Evolutionary conservation across 768 basidiomycete genomes (phyloP).

Genomic region (Gyrodon lividus): DNA sequence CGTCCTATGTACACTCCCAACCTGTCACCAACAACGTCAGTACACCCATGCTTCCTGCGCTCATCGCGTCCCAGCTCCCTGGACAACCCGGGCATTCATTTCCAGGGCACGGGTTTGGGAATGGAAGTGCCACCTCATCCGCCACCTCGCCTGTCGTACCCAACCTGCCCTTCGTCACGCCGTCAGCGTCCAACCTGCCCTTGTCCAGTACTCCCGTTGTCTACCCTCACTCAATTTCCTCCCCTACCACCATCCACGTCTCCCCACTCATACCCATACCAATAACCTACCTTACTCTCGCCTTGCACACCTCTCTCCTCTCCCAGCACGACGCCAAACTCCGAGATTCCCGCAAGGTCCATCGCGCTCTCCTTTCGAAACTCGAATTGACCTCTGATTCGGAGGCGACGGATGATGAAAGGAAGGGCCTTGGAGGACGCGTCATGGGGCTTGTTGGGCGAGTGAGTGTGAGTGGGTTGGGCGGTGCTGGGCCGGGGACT

Average conservation of each 20-base stretch:
- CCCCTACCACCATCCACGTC: constrained; percentile 15
- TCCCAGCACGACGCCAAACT: constrained; percentile 29
- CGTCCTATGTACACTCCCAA: constrained; percentile 27
- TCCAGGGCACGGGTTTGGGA: constrained; percentile 9
- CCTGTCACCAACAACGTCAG: constrained; percentile 7
- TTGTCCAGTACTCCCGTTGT: constrained; percentile 7
- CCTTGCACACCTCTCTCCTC: constrained; percentile 20
- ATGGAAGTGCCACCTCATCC: constrained; percentile 12
- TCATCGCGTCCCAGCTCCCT: constrained; percentile 18
- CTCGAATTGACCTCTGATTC: constrained; percentile 42
- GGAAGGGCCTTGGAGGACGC: constrained; percentile 31
- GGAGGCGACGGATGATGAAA: constrained; percentile 31
- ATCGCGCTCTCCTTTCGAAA: constrained; percentile 59
- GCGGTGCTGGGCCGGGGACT: constrained; percentile 37
- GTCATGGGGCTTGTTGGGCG: constrained; percentile 41
- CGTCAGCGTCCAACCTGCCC: constrained; percentile 7
- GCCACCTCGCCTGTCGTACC: constrained; percentile 16
- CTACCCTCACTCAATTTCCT: constrained; percentile 8
- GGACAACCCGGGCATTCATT: constrained; percentile 14
- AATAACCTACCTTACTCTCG: constrained; percentile 24
- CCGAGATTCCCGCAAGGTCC: constrained; percentile 57
- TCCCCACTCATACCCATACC: not conserved
- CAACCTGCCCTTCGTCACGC: constrained; percentile 6
- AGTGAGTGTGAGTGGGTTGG: constrained; percentile 32
- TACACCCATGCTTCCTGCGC: constrained; percentile 31